phyloP scores from a whole-genome alignment of 768 basidiomycete genomes.

The Clathrus columnatus region DNA sequence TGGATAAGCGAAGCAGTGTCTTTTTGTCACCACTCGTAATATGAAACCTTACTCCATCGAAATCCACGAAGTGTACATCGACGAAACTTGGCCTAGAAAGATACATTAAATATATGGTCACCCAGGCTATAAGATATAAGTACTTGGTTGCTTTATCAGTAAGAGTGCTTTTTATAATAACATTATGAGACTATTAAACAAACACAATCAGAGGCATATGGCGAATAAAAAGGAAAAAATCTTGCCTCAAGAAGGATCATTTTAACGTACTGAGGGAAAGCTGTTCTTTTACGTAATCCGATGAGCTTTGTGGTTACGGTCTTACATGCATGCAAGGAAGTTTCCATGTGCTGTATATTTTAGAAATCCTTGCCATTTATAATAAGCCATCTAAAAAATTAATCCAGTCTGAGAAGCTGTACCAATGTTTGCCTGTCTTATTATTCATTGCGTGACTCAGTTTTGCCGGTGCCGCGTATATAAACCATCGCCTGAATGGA shows the following conservation, averaged over 20 bases:
- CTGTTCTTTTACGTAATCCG: no score
- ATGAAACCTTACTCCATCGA: constrained; percentile 93
- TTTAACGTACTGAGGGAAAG: no score
- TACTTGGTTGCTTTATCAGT: constrained; percentile 77
- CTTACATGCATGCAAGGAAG: no score
- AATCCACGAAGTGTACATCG: constrained; percentile 96
- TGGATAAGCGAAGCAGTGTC: constrained; percentile 76
- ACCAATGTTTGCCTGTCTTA: no score
- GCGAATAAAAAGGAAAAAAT: not conserved
- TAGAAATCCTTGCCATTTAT: no score
- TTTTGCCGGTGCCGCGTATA: no score
- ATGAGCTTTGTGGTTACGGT: no score
- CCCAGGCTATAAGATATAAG: not conserved
- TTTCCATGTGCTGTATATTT: no score
- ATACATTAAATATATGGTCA: constrained; percentile 12
- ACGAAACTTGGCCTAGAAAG: constrained; percentile 69
- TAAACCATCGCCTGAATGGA: not conserved
- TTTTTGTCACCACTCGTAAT: constrained; percentile 83
- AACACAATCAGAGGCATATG: constrained; percentile 8
- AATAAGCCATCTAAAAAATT: no score
- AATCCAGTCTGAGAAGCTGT: no score
- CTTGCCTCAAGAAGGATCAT: constrained; percentile 86
- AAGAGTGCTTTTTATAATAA: constrained; percentile 86
- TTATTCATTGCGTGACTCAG: no score
- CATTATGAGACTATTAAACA: constrained; percentile 59